Conservation (phyloP, 2,329 filamentous ascomycete species). For the Colletotrichum eleusines region DNA sequence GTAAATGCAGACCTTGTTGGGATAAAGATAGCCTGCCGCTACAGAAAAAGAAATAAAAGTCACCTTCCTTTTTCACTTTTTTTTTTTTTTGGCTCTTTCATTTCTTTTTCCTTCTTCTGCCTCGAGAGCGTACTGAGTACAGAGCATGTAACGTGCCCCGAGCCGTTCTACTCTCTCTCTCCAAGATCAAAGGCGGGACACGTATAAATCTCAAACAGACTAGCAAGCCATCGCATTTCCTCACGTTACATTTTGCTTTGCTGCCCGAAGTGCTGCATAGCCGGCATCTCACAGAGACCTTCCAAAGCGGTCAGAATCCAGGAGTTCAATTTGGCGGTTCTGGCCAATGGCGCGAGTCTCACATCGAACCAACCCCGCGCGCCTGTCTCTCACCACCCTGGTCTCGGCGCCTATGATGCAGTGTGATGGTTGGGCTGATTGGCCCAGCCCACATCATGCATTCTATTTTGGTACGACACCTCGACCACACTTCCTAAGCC, state of each 20-base stretch:
- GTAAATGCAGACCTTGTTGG: neutral
- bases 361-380: conserved; percentile 41
- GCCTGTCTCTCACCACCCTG: conserved; percentile 38
- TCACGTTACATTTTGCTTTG: conserved; percentile 29
- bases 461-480: conserved; percentile 39
- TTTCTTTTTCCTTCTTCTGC: conserved; percentile 1
- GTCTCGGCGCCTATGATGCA: conserved; percentile 47
- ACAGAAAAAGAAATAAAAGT: neutral
- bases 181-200: neutral
- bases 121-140: neutral
- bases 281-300: conserved; percentile 20
- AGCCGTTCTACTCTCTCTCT: neutral
- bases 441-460: conserved; percentile 42
- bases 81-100: too few relatives aligned
- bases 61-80: neutral
- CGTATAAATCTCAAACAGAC: conserved; percentile 13
- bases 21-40: neutral
- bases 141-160: conserved; percentile 4
- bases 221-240: conserved; percentile 10
- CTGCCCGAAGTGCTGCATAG: conserved; percentile 13
- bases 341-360: conserved; percentile 33
- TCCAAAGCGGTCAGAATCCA: conserved; percentile 28
- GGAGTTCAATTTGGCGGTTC: conserved; percentile 19
- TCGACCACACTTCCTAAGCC: conserved; percentile 28
- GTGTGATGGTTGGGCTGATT: conserved; percentile 50